Percentiles rank a stretch among this genome's conserved stretches.
Conservation (phyloP, 768 basidiomycete species). For the Hysterangium stoloniferum region DNA sequence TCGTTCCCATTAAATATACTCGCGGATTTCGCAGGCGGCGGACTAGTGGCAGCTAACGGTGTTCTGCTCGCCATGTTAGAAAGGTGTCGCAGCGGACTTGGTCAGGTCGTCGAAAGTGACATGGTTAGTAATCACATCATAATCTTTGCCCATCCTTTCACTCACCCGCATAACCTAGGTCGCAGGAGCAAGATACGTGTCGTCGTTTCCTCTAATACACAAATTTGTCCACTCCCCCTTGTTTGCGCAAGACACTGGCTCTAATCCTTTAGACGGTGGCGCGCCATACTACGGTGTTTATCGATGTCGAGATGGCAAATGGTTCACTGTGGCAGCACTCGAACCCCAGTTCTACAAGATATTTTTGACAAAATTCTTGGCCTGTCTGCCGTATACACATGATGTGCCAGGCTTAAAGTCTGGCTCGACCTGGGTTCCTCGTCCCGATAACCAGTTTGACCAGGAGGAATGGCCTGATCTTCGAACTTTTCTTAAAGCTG, state of each 20-base stretch:
- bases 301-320: conserved; percentile 60
- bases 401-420: conserved; percentile 24
- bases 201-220: conserved; percentile 60
- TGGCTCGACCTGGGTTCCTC: conserved; percentile 46
- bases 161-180: conserved; percentile 41
- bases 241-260: conserved; percentile 33
- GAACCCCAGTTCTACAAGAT: conserved; percentile 64
- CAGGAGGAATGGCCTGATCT: conserved; percentile 50
- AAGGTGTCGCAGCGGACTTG: conserved; percentile 52
- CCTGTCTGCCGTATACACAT: conserved; percentile 39
- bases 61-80: conserved; percentile 71
- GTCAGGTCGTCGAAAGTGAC: conserved; percentile 68
- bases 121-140: conserved; percentile 43
- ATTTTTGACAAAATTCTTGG: conserved; percentile 50
- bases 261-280: conserved; percentile 64
- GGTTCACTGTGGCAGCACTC: conserved; percentile 71
- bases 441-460: conserved; percentile 35
- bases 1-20: conserved; percentile 68
- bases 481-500: conserved; percentile 49
- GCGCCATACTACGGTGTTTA: conserved; percentile 75
- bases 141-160: not conserved
- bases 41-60: conserved; percentile 61
- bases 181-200: conserved; percentile 70
- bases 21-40: conserved; percentile 80
- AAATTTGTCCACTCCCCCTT: conserved; percentile 25